Evolutionary conservation across 805 yeast species (phyloP), one percentile per base, ranked within the genome.

Genomic region (Cyberlindnera samutprakarnensis): DNA sequence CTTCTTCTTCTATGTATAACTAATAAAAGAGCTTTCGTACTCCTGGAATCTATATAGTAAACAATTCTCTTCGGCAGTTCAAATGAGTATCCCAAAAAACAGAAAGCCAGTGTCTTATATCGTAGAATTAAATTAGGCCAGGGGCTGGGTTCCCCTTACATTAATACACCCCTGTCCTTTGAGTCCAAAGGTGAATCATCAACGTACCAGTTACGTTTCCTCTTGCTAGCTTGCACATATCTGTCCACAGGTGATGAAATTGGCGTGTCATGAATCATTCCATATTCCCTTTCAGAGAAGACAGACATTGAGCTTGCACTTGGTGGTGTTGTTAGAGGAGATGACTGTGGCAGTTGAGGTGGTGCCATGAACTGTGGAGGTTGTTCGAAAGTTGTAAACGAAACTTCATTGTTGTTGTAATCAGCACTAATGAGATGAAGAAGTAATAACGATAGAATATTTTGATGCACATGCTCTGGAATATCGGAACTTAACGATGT

Each of bases 291-390:
- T 16, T 28, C 31, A 12, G 31, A 28, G 12, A 28, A 28, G 5
- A 28, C 26, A 11, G 31, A 28, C 25, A 23, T 15, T 11, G 31
- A 12, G 31, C 31, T 28, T 11, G 31, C 31, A 11, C 26, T 22
- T 15, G 31, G 31, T 6, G 31, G 31, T 9, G 31, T 28, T 4
- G 31, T 22, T 26, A 28, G 17, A 7, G 31, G 31, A 9, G 31
- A 28, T 12, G 31, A 12, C n/a, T 28, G 31, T 20, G 31, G 31
- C 15, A 28, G n/a, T 20, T 28, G 31, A 13, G 25, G 31, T 16
- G 21, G 31, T 17, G n/a, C n/a, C n/a, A 16, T 5, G 18, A 28
- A 14, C 5, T 28, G 29, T 23, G 4, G 9, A 11, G 8, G 22
- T 9, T 19, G 22, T 19, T 19, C 22, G 8, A 11, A 8, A 9